A percentile compares a stretch with the other conserved stretches of the same genome.
phyloP scores from a whole-genome alignment of 2,329 filamentous ascomycete genomes.

The Fusarium brevicatenulatum region DNA sequence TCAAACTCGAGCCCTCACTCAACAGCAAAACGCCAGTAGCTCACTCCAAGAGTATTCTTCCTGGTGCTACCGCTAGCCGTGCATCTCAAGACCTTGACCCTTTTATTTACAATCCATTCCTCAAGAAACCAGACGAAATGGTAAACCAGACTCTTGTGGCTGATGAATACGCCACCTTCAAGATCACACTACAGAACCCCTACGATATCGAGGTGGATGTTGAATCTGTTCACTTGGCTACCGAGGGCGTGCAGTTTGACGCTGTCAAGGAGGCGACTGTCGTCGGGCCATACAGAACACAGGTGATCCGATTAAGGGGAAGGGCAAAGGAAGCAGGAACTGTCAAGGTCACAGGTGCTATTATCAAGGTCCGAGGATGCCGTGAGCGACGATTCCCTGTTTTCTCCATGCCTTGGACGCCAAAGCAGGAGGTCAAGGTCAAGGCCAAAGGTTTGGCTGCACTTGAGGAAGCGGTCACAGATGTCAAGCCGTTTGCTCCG shows the following conservation, averaged over 20 bases:
- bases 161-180: constrained; percentile 80
- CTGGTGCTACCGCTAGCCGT: constrained; percentile 60
- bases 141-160: constrained; percentile 78
- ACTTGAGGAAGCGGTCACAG: constrained; percentile 58
- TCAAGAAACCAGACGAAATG: constrained; percentile 72
- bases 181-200: constrained; percentile 89
- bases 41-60: constrained; percentile 67
- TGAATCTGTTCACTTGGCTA: constrained; percentile 80
- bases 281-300: constrained; percentile 84
- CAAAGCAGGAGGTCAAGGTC: constrained; percentile 74
- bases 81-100: constrained; percentile 76
- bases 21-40: constrained; percentile 71
- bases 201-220: constrained; percentile 94
- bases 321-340: constrained; percentile 73
- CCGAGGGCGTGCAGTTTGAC: constrained; percentile 77
- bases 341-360: constrained; percentile 80
- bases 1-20: constrained; percentile 74
- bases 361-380: constrained; percentile 83
- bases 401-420: constrained; percentile 80
- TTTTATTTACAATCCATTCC: constrained; percentile 95
- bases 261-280: constrained; percentile 71
- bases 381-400: constrained; percentile 85
- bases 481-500: constrained; percentile 52
- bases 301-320: constrained; percentile 78
- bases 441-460: constrained; percentile 77